Evolutionary conservation across 495 filamentous ascomycete species (phyloP).

Genomic region (Lichina pygmaea): DNA sequence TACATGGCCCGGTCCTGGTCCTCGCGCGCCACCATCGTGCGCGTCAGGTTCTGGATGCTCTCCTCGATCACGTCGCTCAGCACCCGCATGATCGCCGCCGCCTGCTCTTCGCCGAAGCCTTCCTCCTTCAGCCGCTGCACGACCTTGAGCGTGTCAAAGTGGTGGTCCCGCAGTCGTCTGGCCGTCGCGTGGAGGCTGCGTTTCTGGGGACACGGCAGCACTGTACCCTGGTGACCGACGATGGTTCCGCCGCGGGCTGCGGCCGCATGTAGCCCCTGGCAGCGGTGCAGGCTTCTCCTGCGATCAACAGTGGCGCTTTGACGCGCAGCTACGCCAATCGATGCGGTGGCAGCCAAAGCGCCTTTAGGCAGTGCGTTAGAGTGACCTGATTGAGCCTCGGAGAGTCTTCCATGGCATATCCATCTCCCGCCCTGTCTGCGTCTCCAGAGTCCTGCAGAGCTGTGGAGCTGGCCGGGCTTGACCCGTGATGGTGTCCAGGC

Average conservation of each 20-base stretch:
- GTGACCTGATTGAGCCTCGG: no score
- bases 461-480: no score
- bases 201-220: no score
- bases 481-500: not conserved
- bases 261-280: no score
- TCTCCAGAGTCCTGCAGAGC: no score
- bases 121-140: constrained; percentile 73
- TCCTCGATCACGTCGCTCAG: constrained; percentile 94
- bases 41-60: constrained; percentile 90
- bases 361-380: no score
- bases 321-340: no score
- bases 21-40: constrained; percentile 96
- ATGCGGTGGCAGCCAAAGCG: no score
- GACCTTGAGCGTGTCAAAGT: constrained; percentile 96
- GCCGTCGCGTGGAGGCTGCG: constrained; percentile 47
- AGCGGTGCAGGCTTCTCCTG: not conserved
- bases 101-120: constrained; percentile 87
- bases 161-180: constrained; percentile 43
- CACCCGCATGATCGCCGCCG: constrained; percentile 90
- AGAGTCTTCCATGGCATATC: no score
- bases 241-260: no score
- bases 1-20: constrained; percentile 72
- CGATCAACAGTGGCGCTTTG: not conserved
- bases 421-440: no score
- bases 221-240: no score